Evolutionary conservation across 495 filamentous ascomycete genomes (phyloP).

Genomic region (Daldinia caldariorum): DNA sequence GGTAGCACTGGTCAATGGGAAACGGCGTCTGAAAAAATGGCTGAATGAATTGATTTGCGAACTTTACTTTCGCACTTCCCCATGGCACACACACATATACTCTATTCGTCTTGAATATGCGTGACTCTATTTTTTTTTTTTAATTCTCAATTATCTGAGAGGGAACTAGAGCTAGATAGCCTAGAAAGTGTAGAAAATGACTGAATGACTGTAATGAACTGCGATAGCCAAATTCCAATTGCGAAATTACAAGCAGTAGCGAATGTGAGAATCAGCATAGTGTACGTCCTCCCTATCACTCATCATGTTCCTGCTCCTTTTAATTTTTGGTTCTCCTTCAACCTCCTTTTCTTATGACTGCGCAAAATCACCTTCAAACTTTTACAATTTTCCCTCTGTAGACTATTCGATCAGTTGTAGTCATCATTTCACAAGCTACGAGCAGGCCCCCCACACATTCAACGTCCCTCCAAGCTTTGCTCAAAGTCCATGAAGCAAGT

Average conservation of each 20-base stretch:
- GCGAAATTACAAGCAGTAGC: neutral
- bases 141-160: neutral
- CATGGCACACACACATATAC: too few relatives aligned
- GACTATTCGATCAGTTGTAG: neutral
- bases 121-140: conserved; percentile 7
- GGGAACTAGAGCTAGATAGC: neutral
- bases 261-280: neutral
- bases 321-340: too few relatives aligned
- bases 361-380: too few relatives aligned
- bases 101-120: neutral
- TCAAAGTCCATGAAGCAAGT: neutral
- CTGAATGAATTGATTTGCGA: conserved; percentile 49
- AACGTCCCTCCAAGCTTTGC: neutral
- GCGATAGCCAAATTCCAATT: neutral
- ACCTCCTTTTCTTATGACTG: neutral
- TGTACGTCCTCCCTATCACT: neutral
- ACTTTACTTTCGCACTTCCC: conserved; percentile 45
- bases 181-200: neutral
- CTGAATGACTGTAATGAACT: conserved; percentile 6
- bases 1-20: conserved; percentile 47
- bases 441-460: neutral
- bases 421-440: neutral
- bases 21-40: conserved; percentile 52
- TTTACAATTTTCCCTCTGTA: neutral
- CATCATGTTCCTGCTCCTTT: too few relatives aligned